Evolutionary conservation across 805 yeast genomes (phyloP), one percentile per base, ranked within the genome.

Genomic region (Hanseniaspora jakobsenii): DNA sequence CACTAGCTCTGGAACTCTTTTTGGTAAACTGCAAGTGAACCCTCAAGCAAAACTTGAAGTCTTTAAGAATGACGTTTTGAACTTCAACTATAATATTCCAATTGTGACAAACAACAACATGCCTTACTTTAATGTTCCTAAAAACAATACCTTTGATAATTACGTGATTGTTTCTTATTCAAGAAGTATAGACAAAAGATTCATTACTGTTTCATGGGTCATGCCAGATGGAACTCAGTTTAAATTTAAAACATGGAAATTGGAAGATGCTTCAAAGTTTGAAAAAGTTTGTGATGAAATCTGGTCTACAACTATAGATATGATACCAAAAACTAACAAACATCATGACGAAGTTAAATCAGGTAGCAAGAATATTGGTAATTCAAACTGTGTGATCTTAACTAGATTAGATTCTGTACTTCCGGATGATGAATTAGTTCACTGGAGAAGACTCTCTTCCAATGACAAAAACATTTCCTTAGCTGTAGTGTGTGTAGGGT

Each of bases 171-270:
- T 91, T 9, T 85, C 94, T 1, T 89, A 87, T 54, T 84, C 85
- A 24, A 60, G 94, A 42, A 80, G 94, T 0, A 66, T 73, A 3
- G 94, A 87, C 58, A 77, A 76, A 49, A 75, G 74, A 44, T 89
- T 95, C 95, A 69, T 85, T 35, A 75, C 78, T 18, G 93, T 84
- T 0, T 79, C 93, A 0, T 85, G 96, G 93, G 70, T 91, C 0
- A 95, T 89, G 55, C 89, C 87, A 38, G 70, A 72, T 57, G 95
- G 95, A 0, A 66, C 67, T 3, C 67, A 74, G 10, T 72, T 77
- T 14, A 69, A 67, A 36, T 71, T 78, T 0, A 78, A 75, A 51
- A 70, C 85, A 0, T 81, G 89, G 87, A 70, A 67, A 52, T 69
- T 55, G 57, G 62, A 63, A 43, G 53, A 52, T 44, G 54, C 63